A percentile compares a stretch with the other conserved stretches of the same genome.
phyloP scores from a whole-genome alignment of 2,329 filamentous ascomycete species.

The Phoma herbarum region DNA sequence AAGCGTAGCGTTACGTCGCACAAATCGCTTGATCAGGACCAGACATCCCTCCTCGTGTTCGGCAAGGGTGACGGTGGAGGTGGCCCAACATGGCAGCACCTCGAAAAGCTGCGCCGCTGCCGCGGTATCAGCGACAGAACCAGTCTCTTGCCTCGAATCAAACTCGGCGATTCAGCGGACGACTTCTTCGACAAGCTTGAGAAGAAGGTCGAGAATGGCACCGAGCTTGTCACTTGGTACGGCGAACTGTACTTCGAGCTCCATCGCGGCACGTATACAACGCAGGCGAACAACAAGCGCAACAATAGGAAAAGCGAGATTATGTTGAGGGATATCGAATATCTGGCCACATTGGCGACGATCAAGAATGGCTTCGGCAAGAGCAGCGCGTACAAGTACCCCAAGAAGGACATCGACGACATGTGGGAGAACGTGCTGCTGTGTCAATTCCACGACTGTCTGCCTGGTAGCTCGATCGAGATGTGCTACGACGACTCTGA shows the following conservation, averaged over 20 bases:
- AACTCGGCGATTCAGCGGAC: conserved; percentile 89
- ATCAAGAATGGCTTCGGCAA: conserved; percentile 66
- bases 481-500: conserved; percentile 99
- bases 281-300: conserved; percentile 95
- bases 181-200: conserved; percentile 91
- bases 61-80: conserved; percentile 97
- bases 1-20: conserved; percentile 89
- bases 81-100: conserved; percentile 89
- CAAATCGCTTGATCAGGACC: conserved; percentile 94
- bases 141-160: conserved; percentile 83
- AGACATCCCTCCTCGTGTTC: conserved; percentile 89
- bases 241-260: conserved; percentile 98
- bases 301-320: conserved; percentile 90
- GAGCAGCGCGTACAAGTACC: conserved; percentile 76
- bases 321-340: conserved; percentile 86
- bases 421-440: conserved; percentile 95
- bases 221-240: conserved; percentile 92
- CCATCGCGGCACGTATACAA: conserved; percentile 96
- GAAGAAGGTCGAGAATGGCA: conserved; percentile 72
- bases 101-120: conserved; percentile 93
- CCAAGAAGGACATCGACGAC: conserved; percentile 89
- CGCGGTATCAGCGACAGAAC: conserved; percentile 90
- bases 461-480: conserved; percentile 93
- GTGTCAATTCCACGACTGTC: conserved; percentile 97
- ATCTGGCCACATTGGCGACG: conserved; percentile 84